Base-by-base conservation (phyloP, 2,329 filamentous ascomycete species). In the Penicillium carneum region DNA sequence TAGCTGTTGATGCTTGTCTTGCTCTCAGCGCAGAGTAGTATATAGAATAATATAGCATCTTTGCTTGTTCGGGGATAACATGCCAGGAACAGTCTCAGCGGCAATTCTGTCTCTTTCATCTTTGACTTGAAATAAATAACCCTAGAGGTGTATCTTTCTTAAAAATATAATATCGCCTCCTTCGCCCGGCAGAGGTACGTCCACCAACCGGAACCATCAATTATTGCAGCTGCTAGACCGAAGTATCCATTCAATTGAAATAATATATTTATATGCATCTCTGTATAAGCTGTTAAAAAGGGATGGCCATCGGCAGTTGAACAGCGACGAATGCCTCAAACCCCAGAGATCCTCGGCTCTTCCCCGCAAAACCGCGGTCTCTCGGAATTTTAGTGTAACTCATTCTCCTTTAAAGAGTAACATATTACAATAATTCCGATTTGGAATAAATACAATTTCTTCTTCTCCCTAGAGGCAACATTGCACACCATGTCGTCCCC, bases 1-100 rank as follows among this genome's bases (percentile, higher is more conserved):
- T 92, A 69, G 91, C 91, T n/a, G 91, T 95, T 42, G 91, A 95
- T 78, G 91, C 91, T 49, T 95, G 91, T 77, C 84, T 95, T 67
- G 90, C 91, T 63, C 81, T 95, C 59, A 86, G 83, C 65, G 75
- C 79, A 46, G 79, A 78, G 66, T 79, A 72, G 65, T 64, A 67
- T 56, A 64, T 66, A 68, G 56, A 64, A 63, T 54, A 58, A 60
- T 51, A 18, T 55, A 36, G 36, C 43, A 33, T 34, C 36, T 48
- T 60, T 49, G 47, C 47, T 58, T 38, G 33, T 55, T 36, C 51
- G 43, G 45, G 43, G 38, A 43, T 49, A 45, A 33, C 23, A 52
- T 43, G 36, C 45, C 45, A 49, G 10, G 34, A 38, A 58, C 31
- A 38, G 39, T 31, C 53, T 34, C 33, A 14, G 53, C 31, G 29